Evolutionary conservation across 1,284 basidiomycete species (phyloP), one percentile per base, ranked within the genome.

Genomic region (Puccinia coronata): DNA sequence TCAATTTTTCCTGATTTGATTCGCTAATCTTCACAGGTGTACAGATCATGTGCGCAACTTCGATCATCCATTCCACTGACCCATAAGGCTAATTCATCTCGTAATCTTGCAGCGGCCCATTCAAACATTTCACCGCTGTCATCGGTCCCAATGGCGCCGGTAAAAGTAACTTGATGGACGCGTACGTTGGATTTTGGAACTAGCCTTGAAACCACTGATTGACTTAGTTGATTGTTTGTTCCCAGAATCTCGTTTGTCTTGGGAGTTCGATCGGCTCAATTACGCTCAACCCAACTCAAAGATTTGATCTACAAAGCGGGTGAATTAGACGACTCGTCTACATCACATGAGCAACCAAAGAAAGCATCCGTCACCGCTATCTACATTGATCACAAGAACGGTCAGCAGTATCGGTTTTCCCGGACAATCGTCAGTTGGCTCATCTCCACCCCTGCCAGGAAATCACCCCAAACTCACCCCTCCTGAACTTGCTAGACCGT

Each of bases 161-260:
- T 83, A 99, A 99, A 87, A 96, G 94, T 49, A 99, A 99, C 86
- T 90, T 99, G 83, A 99, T 99, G 97, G 97, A 99, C 86, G 97
- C 97, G 78, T 73, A 41, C 49, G 78, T 59, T 71, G 31, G 47
- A 77, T 47, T 70, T 18, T 82, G 59, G 18, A 69, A 31, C 49
- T 72, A 8, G 6, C 31, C 18, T 34, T 61, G 12, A 36, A 18
- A 12, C 20, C 6, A 11, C 53, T 31, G 39, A 43, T 82, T 78
- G 23, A 51, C 41, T 28, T 39, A 55, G 28, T 20, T 47, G 23
- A 53, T 53, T 53, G 18, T 34, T 0, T 20, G 20, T 51, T 12
- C 41, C 20, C 34, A 80, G 78, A 80, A 98, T 99, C 84, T 99
- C 97, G 2, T 99, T 99, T 86, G 97, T 99, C 6, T 91, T 99